These are phyloP conservation scores for Bryoerythrophyllum caledonicum DNA, from an alignment of 225 moss, liverwort and hornwort genomes.

Conservation along the genomic window DNA sequence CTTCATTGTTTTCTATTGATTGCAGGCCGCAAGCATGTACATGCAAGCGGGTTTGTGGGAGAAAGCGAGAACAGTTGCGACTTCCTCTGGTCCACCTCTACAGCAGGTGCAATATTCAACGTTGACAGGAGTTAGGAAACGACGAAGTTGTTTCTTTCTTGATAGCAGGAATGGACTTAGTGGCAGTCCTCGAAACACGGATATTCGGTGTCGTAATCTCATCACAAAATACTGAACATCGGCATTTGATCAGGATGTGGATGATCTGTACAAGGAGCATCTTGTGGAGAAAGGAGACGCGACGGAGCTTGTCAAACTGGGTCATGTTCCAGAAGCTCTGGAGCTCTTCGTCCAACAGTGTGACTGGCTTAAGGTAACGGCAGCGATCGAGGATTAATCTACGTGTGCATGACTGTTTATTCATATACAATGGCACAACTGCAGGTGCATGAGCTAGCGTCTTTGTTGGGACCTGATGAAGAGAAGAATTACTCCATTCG, in stretches of 20 bases:
- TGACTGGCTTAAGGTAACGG: slow-evolving; percentile 70
- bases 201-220: no score
- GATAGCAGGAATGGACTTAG: not conserved
- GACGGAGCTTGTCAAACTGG: slow-evolving; percentile 75
- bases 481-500: slow-evolving; percentile 73
- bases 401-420: not conserved
- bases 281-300: slow-evolving; percentile 65
- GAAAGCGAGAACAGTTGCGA: slow-evolving; percentile 64
- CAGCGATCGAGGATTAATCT: not conserved
- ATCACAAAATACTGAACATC: not conserved
- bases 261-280: slow-evolving; percentile 75
- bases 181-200: no score
- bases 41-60: slow-evolving; percentile 78
- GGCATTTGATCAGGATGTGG: slow-evolving; percentile 56
- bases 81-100: slow-evolving; percentile 45
- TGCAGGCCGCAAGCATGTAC: slow-evolving; percentile 78
- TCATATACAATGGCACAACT: not conserved
- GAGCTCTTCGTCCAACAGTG: slow-evolving; percentile 66
- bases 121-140: not conserved
- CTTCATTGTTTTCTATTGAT: no score
- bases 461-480: slow-evolving; percentile 68
- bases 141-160: not conserved
- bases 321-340: slow-evolving; percentile 73
- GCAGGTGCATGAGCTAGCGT: slow-evolving; percentile 89
- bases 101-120: slow-evolving; percentile 44